These are phyloP conservation scores for Chalciporus pseudorubinellus DNA, from an alignment of 768 basidiomycete species.

Conservation along the genomic window DNA sequence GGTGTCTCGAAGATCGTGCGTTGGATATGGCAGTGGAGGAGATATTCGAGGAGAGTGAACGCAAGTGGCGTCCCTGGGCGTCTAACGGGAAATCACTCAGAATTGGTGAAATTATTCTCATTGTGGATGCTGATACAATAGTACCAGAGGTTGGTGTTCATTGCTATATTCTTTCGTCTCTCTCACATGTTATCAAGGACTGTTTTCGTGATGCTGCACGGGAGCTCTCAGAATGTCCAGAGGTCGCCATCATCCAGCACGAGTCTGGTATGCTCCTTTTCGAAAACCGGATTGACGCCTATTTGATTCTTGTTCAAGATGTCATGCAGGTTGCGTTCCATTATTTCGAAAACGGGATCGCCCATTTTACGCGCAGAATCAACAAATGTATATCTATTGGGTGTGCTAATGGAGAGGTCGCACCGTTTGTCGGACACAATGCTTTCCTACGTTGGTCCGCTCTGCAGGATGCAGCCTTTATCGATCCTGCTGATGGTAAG, in stretches of 20 bases:
- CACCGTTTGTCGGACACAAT: conserved; percentile 83
- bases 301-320: conserved; percentile 39
- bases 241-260: conserved; percentile 91
- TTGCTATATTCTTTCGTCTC: not conserved
- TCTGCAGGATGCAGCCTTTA: conserved; percentile 80
- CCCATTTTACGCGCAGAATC: conserved; percentile 90
- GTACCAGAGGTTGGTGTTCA: conserved; percentile 58
- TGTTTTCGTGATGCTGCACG: conserved; percentile 89
- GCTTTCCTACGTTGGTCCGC: conserved; percentile 90
- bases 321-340: conserved; percentile 89
- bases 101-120: conserved; percentile 75
- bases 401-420: conserved; percentile 74
- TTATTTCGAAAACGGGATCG: conserved; percentile 90
- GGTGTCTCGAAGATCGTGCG: conserved; percentile 63
- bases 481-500: conserved; percentile 54
- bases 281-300: conserved; percentile 21
- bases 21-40: conserved; percentile 73
- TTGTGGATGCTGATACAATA: conserved; percentile 87
- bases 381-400: conserved; percentile 81
- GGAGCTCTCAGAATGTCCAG: conserved; percentile 77
- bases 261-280: conserved; percentile 52
- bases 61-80: conserved; percentile 71
- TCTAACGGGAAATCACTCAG: conserved; percentile 72
- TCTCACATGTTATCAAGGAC: conserved; percentile 45
- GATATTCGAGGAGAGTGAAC: conserved; percentile 57